These are phyloP conservation scores for Calocybe gambosa DNA, from an alignment of 1,284 basidiomycete species.

Conservation along the genomic window DNA sequence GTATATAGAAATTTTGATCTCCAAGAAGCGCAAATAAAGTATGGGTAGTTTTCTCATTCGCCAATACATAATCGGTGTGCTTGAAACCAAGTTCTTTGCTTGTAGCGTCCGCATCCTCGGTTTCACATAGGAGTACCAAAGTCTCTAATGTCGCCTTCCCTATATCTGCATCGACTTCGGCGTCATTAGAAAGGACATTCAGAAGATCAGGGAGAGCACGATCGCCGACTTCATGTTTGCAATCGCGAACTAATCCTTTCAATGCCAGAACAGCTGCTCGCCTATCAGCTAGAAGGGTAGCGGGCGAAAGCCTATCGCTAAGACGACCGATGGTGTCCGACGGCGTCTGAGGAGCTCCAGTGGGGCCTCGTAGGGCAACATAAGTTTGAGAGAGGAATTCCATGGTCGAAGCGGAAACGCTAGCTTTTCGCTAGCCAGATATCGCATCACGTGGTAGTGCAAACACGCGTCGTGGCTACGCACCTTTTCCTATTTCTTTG, in stretches of 20 bases:
- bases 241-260: constrained; percentile 89
- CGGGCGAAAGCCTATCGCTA: constrained; percentile 83
- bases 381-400: constrained; percentile 80
- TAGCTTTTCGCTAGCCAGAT: background rate
- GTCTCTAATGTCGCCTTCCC: constrained; percentile 90
- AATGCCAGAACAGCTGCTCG: constrained; percentile 88
- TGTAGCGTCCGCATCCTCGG: constrained; percentile 39
- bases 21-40: constrained; percentile 75
- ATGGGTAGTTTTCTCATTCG: constrained; percentile 69
- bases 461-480: background rate
- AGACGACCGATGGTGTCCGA: constrained; percentile 83
- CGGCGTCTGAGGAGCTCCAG: constrained; percentile 75
- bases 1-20: constrained; percentile 77
- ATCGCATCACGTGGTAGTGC: constrained; percentile 11
- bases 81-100: constrained; percentile 64
- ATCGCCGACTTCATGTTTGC: constrained; percentile 82
- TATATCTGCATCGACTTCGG: constrained; percentile 83
- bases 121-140: constrained; percentile 70
- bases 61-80: constrained; percentile 68
- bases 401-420: constrained; percentile 34
- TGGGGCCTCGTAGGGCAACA: constrained; percentile 72
- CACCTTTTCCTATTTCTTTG: too few species aligned
- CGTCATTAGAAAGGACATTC: constrained; percentile 79
- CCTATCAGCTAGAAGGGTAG: constrained; percentile 83
- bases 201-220: constrained; percentile 72